Base-by-base conservation (phyloP, 495 filamentous ascomycete species). In the Talaromyces wortmannii region DNA sequence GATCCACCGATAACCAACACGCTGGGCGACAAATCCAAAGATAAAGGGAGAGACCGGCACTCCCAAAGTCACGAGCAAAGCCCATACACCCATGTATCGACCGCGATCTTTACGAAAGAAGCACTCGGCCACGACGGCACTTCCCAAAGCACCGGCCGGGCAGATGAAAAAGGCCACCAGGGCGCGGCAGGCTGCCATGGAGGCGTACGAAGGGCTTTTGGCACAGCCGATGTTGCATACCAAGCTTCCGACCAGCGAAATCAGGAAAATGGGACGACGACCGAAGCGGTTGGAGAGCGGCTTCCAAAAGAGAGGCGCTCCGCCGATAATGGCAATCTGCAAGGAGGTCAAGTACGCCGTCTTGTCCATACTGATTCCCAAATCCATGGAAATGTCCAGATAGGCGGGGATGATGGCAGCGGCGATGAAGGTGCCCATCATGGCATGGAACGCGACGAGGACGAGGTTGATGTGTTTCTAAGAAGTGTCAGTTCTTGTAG, bases 61-160 rank as follows among this genome's bases (percentile, higher is more conserved):
- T 5, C 75, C 75, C 46, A 72, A 55, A 5, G 74, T 74, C 6
- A 78, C 58, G 6, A 67, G 65, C 8, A 72, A 58, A 2, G 67
- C 77, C 69, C 74, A 80, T 29, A 72, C 64, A 11, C 77, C 78
- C 75, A 81, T 76, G 56, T 70, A 74, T 2, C 59, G 45, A 0
- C 70, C 72, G 1, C 76, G 56, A 46, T 80, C 70, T 17, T 70
- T 63, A 40, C 72, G 61, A 45, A 79, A 79, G 58, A 71, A 78
- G 18, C 70, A 65, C 51, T 79, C 77, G 0, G 70, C 73, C 0
- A 81, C 75, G 7, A 80, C 69, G 0, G 75, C 78, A 31, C 74
- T 73, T 5, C 63, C 68, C 42, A 78, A 62, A 0, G 75, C 73
- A 47, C 67, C 64, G 0, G 73, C 67, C 1, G 69, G 72, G 7